Evolutionary conservation across 2,329 filamentous ascomycete species (phyloP).

Genomic region (Geosmithia flava): DNA sequence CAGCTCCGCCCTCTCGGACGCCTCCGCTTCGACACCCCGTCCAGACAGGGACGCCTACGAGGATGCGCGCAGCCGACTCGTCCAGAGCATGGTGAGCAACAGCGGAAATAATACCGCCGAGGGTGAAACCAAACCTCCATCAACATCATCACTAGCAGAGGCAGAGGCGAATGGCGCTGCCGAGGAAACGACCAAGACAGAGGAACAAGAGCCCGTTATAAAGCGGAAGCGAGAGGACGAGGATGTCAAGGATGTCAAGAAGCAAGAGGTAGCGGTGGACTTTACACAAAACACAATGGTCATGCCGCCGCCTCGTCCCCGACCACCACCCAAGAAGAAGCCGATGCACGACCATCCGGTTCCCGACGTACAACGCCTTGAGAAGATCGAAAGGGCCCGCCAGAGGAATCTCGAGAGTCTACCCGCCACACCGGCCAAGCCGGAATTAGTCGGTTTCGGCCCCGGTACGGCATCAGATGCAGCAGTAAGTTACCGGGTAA

Average conservation of each 20-base stretch:
- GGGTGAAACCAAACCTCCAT: not conserved
- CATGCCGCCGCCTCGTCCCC: not conserved
- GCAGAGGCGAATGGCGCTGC: not conserved
- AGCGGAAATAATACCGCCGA: not conserved
- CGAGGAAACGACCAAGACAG: not conserved
- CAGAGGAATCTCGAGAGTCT: conserved; percentile 17
- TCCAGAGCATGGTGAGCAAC: conserved; percentile 3
- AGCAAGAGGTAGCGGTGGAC: conserved; percentile 14
- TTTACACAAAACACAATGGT: conserved; percentile 19
- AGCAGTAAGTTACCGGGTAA: conserved; percentile 14
- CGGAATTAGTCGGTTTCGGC: conserved; percentile 24
- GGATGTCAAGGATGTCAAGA: conserved; percentile 6
- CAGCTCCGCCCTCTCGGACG: not conserved
- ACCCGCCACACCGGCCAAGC: conserved; percentile 19
- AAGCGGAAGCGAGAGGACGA: conserved; percentile 16
- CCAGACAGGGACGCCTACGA: not conserved
- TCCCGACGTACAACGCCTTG: conserved; percentile 7
- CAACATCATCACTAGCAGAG: not conserved
- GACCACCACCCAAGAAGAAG: not conserved
- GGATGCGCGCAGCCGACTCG: not conserved
- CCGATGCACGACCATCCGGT: not conserved
- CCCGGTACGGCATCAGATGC: conserved; percentile 18
- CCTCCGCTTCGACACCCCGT: not conserved
- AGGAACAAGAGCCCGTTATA: not conserved
- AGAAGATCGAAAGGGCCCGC: conserved; percentile 17